Evolutionary conservation across 2,329 filamentous ascomycete genomes (phyloP).

Genomic region (Pleomassaria siparia): DNA sequence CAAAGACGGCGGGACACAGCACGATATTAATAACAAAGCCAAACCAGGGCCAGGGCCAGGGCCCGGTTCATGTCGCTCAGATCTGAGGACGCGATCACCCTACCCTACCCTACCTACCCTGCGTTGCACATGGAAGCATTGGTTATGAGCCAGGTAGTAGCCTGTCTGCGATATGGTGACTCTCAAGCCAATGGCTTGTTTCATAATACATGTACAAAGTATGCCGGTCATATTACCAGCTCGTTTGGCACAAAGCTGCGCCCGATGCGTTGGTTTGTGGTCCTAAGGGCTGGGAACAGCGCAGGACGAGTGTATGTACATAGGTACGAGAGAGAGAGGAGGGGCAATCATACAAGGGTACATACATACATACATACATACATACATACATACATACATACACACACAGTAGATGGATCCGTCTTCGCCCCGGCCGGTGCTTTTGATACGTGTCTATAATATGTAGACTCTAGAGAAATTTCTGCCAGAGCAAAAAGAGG

Average conservation of each 20-base stretch:
- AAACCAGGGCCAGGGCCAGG: conserved; percentile 1
- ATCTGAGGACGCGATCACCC: conserved; percentile 8
- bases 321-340: too few relatives aligned
- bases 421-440: too few relatives aligned
- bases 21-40: conserved; percentile 11
- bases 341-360: too few relatives aligned
- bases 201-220: too few relatives aligned
- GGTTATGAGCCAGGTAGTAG: conserved; percentile 6
- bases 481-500: too few relatives aligned
- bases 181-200: conserved; percentile 4
- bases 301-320: background rate
- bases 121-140: conserved; percentile 13
- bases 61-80: conserved; percentile 1
- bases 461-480: too few relatives aligned
- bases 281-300: background rate
- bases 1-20: background rate
- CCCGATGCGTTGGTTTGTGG: conserved; percentile 14
- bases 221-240: conserved; percentile 9
- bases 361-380: too few relatives aligned
- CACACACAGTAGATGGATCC: too few relatives aligned
- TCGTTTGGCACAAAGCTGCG: conserved; percentile 4
- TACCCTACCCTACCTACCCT: conserved; percentile 11
- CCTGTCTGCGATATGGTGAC: conserved; percentile 3
- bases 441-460: too few relatives aligned
- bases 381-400: too few relatives aligned